These are phyloP conservation scores for Xylariales sp. DNA, from an alignment of 2,329 filamentous ascomycete species.

Conservation along the genomic window DNA sequence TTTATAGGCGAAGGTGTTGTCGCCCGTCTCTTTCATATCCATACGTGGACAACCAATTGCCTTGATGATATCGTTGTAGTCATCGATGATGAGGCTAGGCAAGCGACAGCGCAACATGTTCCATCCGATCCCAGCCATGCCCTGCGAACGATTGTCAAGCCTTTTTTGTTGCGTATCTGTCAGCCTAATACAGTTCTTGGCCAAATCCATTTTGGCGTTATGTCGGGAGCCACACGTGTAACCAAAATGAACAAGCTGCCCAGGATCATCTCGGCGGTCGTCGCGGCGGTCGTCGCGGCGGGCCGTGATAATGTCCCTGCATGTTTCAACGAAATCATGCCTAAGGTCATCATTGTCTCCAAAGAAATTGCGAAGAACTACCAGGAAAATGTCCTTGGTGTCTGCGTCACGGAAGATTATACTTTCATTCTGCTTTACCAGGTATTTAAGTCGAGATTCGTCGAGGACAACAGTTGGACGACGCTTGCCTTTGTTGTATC, in stretches of 20 bases:
- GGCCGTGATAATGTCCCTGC: slow-evolving; percentile 12
- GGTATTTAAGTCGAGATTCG: slow-evolving; percentile 11
- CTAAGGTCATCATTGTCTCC: slow-evolving; percentile 14
- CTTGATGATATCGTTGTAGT: slow-evolving; percentile 15
- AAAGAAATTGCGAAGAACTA: slow-evolving; percentile 17
- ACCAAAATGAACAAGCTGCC: slow-evolving; percentile 15
- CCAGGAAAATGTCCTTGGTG: slow-evolving; percentile 15
- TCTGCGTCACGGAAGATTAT: slow-evolving; percentile 18
- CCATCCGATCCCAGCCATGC: slow-evolving; percentile 19
- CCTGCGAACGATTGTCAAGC: slow-evolving; percentile 13
- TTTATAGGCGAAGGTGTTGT: slow-evolving; percentile 14
- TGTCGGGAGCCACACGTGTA: slow-evolving; percentile 15
- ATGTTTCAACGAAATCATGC: slow-evolving; percentile 11
- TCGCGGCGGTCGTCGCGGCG: slow-evolving; percentile 11
- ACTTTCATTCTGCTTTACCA: slow-evolving; percentile 17
- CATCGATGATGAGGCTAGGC: slow-evolving; percentile 14
- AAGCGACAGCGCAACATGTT: slow-evolving; percentile 16
- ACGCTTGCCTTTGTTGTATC: slow-evolving; percentile 10
- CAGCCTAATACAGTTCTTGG: slow-evolving; percentile 5
- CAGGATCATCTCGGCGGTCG: slow-evolving; percentile 14
- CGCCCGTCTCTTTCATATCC: slow-evolving; percentile 14
- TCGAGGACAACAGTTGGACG: slow-evolving; percentile 11
- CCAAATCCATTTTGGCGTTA: background rate
- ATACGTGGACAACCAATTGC: slow-evolving; percentile 15
- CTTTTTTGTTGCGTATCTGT: slow-evolving; percentile 6